A percentile compares a stretch with the other conserved stretches of the same genome.
Evolutionary conservation across 2,329 filamentous ascomycete genomes (phyloP).

Genomic region (Ascochyta viciae-villosae): DNA sequence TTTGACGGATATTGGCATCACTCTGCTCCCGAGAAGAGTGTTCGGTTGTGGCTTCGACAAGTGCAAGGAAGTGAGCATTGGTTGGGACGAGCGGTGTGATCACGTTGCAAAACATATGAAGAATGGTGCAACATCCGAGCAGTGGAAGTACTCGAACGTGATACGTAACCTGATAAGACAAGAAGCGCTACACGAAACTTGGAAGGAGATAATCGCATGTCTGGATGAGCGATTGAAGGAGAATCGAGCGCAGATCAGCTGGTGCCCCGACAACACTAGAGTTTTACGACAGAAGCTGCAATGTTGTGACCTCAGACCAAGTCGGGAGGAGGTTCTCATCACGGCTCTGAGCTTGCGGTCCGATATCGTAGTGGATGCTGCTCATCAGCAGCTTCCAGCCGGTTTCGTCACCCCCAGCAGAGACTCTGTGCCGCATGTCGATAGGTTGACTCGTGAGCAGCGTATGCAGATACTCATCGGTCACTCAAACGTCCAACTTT

Average conservation of each 20-base stretch:
- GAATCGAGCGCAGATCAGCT: slow-evolving; percentile 47
- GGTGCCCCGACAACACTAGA: slow-evolving; percentile 47
- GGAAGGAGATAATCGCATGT: slow-evolving; percentile 46
- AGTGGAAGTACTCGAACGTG: slow-evolving; percentile 50
- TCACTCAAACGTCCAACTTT: slow-evolving; percentile 36
- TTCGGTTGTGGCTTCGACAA: slow-evolving; percentile 51
- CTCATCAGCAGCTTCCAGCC: slow-evolving; percentile 38
- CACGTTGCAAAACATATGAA: slow-evolving; percentile 51
- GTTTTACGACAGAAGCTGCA: slow-evolving; percentile 47
- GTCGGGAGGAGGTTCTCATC: slow-evolving; percentile 46
- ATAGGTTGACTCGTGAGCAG: slow-evolving; percentile 42
- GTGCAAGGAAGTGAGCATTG: slow-evolving; percentile 49
- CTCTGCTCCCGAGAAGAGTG: slow-evolving; percentile 41
- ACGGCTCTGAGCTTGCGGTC: slow-evolving; percentile 47
- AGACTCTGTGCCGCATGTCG: slow-evolving; percentile 44
- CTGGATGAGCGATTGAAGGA: slow-evolving; percentile 43
- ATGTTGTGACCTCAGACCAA: slow-evolving; percentile 47
- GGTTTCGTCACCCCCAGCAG: slow-evolving; percentile 46
- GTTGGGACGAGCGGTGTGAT: slow-evolving; percentile 49
- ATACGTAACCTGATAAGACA: slow-evolving; percentile 49
- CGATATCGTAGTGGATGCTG: slow-evolving; percentile 39
- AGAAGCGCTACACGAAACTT: slow-evolving; percentile 46
- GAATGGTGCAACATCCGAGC: slow-evolving; percentile 42
- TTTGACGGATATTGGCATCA: slow-evolving; percentile 45
- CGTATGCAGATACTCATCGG: slow-evolving; percentile 48